Conservation (phyloP, 2,329 filamentous ascomycete genomes). For the Ascochyta clinopodiicola region DNA sequence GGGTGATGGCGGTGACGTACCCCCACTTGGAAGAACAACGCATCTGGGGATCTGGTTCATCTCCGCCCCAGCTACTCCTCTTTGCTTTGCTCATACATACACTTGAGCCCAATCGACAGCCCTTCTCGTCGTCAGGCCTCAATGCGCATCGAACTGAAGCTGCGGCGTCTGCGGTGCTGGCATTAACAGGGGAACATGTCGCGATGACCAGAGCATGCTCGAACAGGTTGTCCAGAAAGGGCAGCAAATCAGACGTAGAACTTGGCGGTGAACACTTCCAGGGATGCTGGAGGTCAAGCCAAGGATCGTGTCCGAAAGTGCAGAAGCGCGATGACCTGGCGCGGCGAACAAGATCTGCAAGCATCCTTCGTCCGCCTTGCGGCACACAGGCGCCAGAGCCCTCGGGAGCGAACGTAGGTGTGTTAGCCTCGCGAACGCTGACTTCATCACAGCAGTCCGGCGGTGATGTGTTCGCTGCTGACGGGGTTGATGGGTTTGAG, state of each 20-base stretch:
- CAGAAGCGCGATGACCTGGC: constrained; percentile 50
- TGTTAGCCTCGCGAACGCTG: constrained; percentile 44
- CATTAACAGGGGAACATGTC: constrained; percentile 29
- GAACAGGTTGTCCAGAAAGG: constrained; percentile 27
- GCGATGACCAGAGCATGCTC: constrained; percentile 29
- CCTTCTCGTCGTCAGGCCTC: constrained; percentile 36
- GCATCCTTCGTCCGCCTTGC: constrained; percentile 41
- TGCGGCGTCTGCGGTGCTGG: constrained; percentile 33
- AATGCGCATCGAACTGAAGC: constrained; percentile 39
- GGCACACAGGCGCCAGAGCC: constrained; percentile 44
- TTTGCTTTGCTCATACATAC: constrained; percentile 30
- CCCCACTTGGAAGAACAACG: constrained; percentile 33
- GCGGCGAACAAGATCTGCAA: constrained; percentile 51
- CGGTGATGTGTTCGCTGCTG: constrained; percentile 46
- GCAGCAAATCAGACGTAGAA: constrained; percentile 44
- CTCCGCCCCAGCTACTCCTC: constrained; percentile 32
- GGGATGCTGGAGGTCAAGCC: constrained; percentile 42
- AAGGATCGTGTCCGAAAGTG: constrained; percentile 37
- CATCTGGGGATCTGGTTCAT: constrained; percentile 26
- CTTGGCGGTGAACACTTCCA: constrained; percentile 48
- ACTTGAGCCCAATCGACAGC: constrained; percentile 36
- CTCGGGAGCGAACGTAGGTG: constrained; percentile 41
- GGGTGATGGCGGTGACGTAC: constrained; percentile 43
- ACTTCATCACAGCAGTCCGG: constrained; percentile 46
- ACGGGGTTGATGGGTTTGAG: constrained; percentile 27